Conservation (phyloP, 768 basidiomycete species). For the Obba rivulosa region DNA sequence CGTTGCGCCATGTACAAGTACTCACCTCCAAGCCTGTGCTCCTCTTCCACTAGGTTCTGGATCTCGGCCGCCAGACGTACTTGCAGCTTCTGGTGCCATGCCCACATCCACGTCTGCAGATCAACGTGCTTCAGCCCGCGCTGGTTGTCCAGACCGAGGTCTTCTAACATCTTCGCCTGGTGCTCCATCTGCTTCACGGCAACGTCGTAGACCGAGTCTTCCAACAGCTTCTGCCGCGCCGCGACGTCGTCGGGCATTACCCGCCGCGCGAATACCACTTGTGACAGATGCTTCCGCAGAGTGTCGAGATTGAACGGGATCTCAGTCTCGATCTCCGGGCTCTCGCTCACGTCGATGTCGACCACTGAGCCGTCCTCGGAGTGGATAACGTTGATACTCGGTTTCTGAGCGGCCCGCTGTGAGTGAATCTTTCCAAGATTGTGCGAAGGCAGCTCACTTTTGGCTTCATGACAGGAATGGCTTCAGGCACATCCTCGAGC, state of each 20-base stretch:
- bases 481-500: slow-evolving; percentile 53
- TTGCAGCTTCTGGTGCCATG: slow-evolving; percentile 68
- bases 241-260: slow-evolving; percentile 63
- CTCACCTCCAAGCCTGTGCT: slow-evolving; percentile 14
- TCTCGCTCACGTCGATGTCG: slow-evolving; percentile 18
- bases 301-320: slow-evolving; percentile 74
- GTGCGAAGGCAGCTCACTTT: slow-evolving; percentile 26
- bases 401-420: slow-evolving; percentile 10
- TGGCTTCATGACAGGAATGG: slow-evolving; percentile 49
- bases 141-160: slow-evolving; percentile 49
- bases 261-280: slow-evolving; percentile 57
- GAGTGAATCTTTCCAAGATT: too few species aligned
- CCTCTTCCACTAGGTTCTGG: slow-evolving; percentile 34
- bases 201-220: slow-evolving; percentile 82
- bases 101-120: slow-evolving; percentile 80
- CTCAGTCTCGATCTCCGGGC: slow-evolving; percentile 25
- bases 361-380: slow-evolving; percentile 14
- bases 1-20: not conserved
- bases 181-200: slow-evolving; percentile 67
- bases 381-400: slow-evolving; percentile 11
- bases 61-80: slow-evolving; percentile 48
- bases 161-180: slow-evolving; percentile 52
- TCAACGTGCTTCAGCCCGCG: slow-evolving; percentile 40
- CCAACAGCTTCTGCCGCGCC: slow-evolving; percentile 75
- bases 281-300: slow-evolving; percentile 62